Evolutionary conservation across 331 rosid genomes (phyloP).

Genomic region (Spiraea crenata): DNA sequence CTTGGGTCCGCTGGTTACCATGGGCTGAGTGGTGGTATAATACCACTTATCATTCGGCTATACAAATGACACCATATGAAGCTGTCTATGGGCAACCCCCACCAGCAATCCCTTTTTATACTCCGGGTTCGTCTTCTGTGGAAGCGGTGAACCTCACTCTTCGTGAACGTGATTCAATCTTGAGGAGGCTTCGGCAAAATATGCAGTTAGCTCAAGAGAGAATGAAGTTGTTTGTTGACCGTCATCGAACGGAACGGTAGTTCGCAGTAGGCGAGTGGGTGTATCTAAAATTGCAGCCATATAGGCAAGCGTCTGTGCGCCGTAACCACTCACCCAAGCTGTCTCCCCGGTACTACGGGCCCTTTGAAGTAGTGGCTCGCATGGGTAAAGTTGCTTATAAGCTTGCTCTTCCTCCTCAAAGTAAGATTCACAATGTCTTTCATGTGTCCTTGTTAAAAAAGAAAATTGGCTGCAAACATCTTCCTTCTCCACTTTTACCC

Average conservation of each 20-base stretch:
- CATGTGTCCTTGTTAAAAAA: not conserved
- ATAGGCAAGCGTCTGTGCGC: not conserved
- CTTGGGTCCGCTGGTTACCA: accelerated
- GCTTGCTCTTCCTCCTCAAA: not conserved
- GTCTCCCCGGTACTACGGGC: not conserved
- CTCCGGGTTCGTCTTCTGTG: accelerated
- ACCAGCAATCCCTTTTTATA: accelerated
- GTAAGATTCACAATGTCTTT: not conserved
- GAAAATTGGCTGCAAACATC: not conserved
- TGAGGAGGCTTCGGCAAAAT: accelerated
- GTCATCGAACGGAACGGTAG: accelerated
- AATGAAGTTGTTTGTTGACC: not conserved
- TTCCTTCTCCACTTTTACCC: not conserved
- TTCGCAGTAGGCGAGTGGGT: not conserved
- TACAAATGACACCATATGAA: not conserved
- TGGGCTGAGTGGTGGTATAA: not conserved
- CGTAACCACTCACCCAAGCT: not conserved
- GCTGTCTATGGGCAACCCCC: not conserved
- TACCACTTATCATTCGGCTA: not conserved
- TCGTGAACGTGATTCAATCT: accelerated
- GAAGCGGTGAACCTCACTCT: not conserved
- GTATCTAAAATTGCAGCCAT: not conserved
- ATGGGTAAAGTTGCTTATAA: not conserved
- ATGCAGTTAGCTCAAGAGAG: not conserved
- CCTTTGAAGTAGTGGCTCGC: accelerated